A percentile compares a stretch with the other conserved stretches of the same genome.
Evolutionary conservation across 306 rosid genomes (phyloP).

Genomic region (Sicyos baderoa): DNA sequence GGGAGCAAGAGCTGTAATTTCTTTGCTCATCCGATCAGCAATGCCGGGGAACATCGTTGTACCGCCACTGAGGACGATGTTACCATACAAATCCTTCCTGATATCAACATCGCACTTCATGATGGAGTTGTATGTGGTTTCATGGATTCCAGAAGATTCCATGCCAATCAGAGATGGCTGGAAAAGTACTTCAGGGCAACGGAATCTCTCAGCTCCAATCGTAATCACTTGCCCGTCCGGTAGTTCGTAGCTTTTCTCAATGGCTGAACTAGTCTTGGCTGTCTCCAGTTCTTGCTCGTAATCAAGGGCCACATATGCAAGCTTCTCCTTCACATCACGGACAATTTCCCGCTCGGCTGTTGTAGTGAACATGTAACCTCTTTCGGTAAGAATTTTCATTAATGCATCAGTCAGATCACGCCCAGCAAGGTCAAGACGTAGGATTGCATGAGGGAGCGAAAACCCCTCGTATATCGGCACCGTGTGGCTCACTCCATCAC

Average conservation of each 20-base stretch:
- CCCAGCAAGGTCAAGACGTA: conserved; percentile 67
- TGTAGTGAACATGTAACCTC: conserved; percentile 66
- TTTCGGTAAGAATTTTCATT: conserved; percentile 59
- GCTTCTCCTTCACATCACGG: conserved; percentile 70
- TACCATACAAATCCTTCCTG: conserved; percentile 65
- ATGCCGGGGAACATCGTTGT: conserved; percentile 69
- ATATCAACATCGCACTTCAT: conserved; percentile 78
- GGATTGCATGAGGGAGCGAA: conserved; percentile 67
- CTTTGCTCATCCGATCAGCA: conserved; percentile 78
- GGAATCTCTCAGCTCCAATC: conserved; percentile 69
- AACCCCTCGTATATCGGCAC: conserved; percentile 72
- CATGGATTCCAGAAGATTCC: conserved; percentile 70
- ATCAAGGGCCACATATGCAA: conserved; percentile 66
- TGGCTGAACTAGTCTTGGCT: conserved; percentile 52
- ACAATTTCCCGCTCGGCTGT: conserved; percentile 71
- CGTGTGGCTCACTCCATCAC: conserved; percentile 74
- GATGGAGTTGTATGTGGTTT: conserved; percentile 65
- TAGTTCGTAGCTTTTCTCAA: conserved; percentile 62
- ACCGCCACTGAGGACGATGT: conserved; percentile 68
- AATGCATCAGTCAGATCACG: conserved; percentile 60
- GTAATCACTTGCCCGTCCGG: conserved; percentile 73
- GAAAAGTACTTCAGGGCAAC: conserved; percentile 72
- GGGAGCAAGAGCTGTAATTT: conserved; percentile 65
- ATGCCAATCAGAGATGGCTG: conserved; percentile 68
- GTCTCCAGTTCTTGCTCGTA: conserved; percentile 64